Evolutionary conservation across 352 stramenopile species (phyloP).

Genomic region (Albugo candida): DNA sequence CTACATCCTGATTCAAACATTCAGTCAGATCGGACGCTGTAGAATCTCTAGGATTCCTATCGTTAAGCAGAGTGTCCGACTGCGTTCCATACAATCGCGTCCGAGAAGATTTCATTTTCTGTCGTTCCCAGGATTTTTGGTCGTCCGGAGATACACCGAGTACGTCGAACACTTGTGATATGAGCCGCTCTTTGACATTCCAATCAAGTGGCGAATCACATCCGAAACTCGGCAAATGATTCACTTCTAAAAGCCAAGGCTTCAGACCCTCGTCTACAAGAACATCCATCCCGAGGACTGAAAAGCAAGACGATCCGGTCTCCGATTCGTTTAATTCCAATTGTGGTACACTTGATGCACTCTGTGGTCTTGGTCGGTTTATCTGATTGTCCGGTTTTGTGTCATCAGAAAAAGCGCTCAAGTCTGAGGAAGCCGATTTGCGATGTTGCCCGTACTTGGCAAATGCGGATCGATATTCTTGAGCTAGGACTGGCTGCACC

Average conservation of each 20-base stretch:
- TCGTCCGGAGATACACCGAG: constrained; percentile 64
- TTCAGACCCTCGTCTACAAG: constrained; percentile 89
- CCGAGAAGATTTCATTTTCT: constrained; percentile 40
- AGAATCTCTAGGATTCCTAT: constrained; percentile 1
- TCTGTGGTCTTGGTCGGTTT: not conserved
- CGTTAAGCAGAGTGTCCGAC: constrained; percentile 10
- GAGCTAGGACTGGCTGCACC: constrained; percentile 81
- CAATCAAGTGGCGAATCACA: constrained; percentile 89
- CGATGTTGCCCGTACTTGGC: constrained; percentile 54
- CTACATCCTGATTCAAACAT: not conserved
- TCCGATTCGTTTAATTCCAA: not conserved
- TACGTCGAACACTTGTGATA: constrained; percentile 82
- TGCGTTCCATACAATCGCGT: constrained; percentile 32
- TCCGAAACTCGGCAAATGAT: constrained; percentile 90
- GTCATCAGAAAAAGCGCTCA: not conserved
- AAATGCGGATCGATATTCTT: constrained; percentile 84
- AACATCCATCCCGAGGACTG: constrained; percentile 93
- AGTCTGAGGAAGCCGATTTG: constrained; percentile 1
- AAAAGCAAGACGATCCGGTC: constrained; percentile 24
- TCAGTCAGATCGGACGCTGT: not conserved
- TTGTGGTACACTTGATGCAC: not conserved
- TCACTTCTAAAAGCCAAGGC: constrained; percentile 94
- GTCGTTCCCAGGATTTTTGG: constrained; percentile 50
- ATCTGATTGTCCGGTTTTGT: no score
- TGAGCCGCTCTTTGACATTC: constrained; percentile 89